These are phyloP conservation scores for Scolecobasidium constrictum DNA, from an alignment of 2,329 filamentous ascomycete species.

Conservation along the genomic window DNA sequence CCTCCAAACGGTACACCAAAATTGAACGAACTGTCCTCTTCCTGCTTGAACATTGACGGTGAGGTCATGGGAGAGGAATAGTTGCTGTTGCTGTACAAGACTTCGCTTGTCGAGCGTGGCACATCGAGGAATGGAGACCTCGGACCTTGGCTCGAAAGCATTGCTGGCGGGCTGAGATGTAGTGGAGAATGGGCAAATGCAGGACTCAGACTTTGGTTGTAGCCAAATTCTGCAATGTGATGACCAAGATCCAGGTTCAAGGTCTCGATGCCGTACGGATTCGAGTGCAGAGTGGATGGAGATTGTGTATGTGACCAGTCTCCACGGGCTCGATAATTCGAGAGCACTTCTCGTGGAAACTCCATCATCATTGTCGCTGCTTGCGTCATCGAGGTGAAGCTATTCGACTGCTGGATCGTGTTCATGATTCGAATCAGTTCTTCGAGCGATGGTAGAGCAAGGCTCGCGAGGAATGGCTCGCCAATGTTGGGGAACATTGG, in stretches of 20 bases:
- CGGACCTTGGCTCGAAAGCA: constrained; percentile 21
- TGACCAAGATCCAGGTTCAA: constrained; percentile 29
- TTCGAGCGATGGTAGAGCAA: constrained; percentile 72
- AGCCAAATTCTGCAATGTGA: constrained; percentile 29
- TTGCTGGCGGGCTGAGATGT: constrained; percentile 23
- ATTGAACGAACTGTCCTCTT: constrained; percentile 26
- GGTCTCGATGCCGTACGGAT: constrained; percentile 25
- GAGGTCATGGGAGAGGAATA: constrained; percentile 27
- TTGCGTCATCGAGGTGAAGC: constrained; percentile 29
- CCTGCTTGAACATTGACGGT: constrained; percentile 21
- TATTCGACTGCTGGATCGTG: constrained; percentile 43
- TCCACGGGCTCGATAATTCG: constrained; percentile 29
- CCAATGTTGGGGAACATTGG: constrained; percentile 87
- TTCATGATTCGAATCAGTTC: constrained; percentile 71
- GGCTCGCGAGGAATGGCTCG: constrained; percentile 59
- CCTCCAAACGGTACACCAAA: constrained; percentile 26
- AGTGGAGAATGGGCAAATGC: constrained; percentile 38
- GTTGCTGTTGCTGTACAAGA: constrained; percentile 13
- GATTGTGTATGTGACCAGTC: constrained; percentile 28
- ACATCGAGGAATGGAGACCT: constrained; percentile 35
- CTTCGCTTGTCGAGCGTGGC: constrained; percentile 23
- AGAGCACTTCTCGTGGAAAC: constrained; percentile 32
- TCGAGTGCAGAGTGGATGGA: constrained; percentile 19
- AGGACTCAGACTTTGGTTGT: constrained; percentile 35
- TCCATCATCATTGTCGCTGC: constrained; percentile 35